These are phyloP conservation scores for Cryptococcus sp. DNA, from an alignment of 1,284 basidiomycete species.

Conservation along the genomic window DNA sequence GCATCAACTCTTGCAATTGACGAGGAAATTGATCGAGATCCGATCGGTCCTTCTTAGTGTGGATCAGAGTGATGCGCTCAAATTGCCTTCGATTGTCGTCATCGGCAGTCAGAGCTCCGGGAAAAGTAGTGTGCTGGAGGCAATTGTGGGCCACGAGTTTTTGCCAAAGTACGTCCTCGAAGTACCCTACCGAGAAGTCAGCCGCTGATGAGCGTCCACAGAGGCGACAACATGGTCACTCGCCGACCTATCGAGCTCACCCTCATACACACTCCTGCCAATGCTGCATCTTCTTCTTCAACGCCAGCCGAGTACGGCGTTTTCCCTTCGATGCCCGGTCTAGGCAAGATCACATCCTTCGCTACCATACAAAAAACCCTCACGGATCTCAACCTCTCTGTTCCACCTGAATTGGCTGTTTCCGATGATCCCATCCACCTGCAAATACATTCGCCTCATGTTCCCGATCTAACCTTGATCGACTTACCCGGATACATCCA, in stretches of 20 bases:
- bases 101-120: conserved; percentile 98
- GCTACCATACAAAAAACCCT: conserved; percentile 85
- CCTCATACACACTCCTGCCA: conserved; percentile 80
- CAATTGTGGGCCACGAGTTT: conserved; percentile 97
- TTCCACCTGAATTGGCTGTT: conserved; percentile 83
- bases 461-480: conserved; percentile 95
- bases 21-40: conserved; percentile 94
- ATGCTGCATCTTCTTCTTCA: conserved; percentile 56
- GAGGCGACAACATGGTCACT: conserved; percentile 99
- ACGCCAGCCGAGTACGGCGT: conserved; percentile 85
- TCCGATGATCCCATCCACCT: conserved; percentile 96
- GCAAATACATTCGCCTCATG: conserved; percentile 90
- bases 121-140: conserved; percentile 95
- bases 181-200: not conserved
- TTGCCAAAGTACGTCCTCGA: conserved; percentile 77
- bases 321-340: conserved; percentile 69
- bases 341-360: conserved; percentile 90
- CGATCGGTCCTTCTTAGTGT: conserved; percentile 89
- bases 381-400: conserved; percentile 91
- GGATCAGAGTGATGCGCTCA: conserved; percentile 91
- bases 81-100: conserved; percentile 94
- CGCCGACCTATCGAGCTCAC: conserved; percentile 97
- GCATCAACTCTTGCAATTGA: conserved; percentile 76
- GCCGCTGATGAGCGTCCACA: conserved; percentile 9
- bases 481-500: conserved; percentile 98